These are phyloP conservation scores for Thuidium tamariscinum DNA, from an alignment of 225 moss, liverwort and hornwort species.

Conservation along the genomic window DNA sequence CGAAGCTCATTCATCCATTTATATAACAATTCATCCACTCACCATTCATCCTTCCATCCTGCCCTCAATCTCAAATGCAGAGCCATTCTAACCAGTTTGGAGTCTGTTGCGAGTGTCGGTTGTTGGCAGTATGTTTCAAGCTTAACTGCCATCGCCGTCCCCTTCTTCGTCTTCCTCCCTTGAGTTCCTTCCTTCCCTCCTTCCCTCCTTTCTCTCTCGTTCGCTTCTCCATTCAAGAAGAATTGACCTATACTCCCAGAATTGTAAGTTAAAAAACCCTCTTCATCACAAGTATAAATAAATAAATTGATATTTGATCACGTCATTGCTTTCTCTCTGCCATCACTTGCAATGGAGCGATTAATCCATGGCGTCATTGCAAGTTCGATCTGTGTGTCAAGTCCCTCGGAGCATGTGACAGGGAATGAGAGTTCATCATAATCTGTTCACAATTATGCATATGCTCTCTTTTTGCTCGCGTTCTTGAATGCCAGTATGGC, in stretches of 20 bases:
- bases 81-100: background rate
- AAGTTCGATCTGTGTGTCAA: background rate
- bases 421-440: background rate
- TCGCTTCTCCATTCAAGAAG: background rate
- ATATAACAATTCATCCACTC: background rate
- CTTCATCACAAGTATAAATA: background rate
- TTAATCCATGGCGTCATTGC: background rate
- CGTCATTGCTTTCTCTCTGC: background rate
- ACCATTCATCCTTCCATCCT: background rate
- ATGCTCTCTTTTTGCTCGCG: background rate
- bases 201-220: too few species aligned
- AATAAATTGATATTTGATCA: background rate
- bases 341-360: background rate
- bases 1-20: background rate
- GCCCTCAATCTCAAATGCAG: background rate
- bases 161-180: background rate
- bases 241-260: background rate
- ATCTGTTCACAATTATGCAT: background rate
- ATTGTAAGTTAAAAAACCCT: background rate
- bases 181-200: background rate
- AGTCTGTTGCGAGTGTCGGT: slow-evolving; percentile 15
- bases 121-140: background rate
- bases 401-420: background rate
- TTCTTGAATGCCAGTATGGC: background rate
- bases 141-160: slow-evolving; percentile 8